A percentile compares a stretch with the other conserved stretches of the same genome.
phyloP scores from a whole-genome alignment of 2,329 filamentous ascomycete species.

The Fusarium temperatum region DNA sequence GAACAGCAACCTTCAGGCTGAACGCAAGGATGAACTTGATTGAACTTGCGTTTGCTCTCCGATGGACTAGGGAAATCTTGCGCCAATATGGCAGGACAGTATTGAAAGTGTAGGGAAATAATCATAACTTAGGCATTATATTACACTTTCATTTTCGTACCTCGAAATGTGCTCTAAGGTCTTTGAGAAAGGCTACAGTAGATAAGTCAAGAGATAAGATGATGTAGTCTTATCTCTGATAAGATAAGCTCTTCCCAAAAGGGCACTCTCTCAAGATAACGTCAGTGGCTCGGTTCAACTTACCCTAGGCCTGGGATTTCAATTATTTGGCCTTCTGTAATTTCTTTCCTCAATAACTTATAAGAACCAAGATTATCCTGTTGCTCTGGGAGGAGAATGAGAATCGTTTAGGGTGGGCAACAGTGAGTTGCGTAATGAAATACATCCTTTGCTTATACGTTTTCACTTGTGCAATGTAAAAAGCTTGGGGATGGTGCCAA shows the following conservation, averaged over 20 bases:
- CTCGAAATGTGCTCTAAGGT: neutral
- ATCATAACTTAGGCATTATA: neutral
- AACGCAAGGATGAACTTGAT: neutral
- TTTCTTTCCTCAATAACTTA: neutral
- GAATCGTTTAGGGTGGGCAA: accelerated
- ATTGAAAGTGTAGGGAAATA: neutral
- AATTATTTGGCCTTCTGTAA: accelerated
- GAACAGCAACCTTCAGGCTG: neutral
- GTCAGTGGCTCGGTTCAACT: accelerated
- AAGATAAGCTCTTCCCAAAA: neutral
- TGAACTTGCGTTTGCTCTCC: neutral
- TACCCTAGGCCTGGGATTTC: neutral
- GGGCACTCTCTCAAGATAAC: no score
- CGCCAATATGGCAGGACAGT: neutral
- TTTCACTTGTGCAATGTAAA: neutral
- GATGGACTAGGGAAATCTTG: neutral
- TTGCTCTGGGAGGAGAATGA: accelerated
- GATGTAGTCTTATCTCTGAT: accelerated
- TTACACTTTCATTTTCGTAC: neutral
- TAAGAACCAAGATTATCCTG: neutral
- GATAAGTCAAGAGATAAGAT: neutral
- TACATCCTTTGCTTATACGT: accelerated
- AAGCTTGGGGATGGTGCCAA: accelerated
- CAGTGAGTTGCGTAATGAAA: neutral
- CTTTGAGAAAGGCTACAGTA: neutral